Evolutionary conservation across 257 asterid species (phyloP), one percentile per base, ranked within the genome.

Genomic region (Primulina huaijiensis): DNA sequence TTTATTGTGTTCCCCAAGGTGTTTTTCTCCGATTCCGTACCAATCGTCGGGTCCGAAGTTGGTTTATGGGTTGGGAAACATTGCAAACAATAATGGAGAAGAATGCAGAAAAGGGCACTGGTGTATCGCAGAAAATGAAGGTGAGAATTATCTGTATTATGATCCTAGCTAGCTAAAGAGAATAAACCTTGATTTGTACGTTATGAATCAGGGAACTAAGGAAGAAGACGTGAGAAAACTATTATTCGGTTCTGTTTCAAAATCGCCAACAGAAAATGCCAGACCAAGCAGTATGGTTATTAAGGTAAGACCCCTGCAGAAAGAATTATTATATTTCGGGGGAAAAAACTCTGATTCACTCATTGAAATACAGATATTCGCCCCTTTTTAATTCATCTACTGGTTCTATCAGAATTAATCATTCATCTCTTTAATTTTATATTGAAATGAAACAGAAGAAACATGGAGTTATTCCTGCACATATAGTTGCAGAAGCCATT

Each of bases 261-360:
- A 82, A 69, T 75, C 89, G 53, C 76, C 83, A 66, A 77, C 74
- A 43, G 84, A 89, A 63, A 83, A 68, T 33, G 88, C 81, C 72
- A 89, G 96, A 75, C 97, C 95, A 35, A 83, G 84, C 90, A 91
- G 96, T 86, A 80, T 91, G 97, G 89, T 91, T 57, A 17, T 89
- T 74, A 86, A 89, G 92, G 96, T 84, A 79, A 74, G 79, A 77
- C 46, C 38, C 40, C 56, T 16, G 20, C 8, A 3, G 56, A 14
- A 46, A 14, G 7, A 14, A 43, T 43, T 43, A 14, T 43, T 6
- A 43, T 11, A 2, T 43, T 12, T 53, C 21, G 21, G 11, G 20
- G 2, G 14, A 46, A n/a, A 60, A 27, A 30, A 31, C 30, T 34
- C 11, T 33, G 7, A 52, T 62, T 27, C 30, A 27, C 30, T 3